Evolutionary conservation across 495 filamentous ascomycete species (phyloP).

Genomic region (Penicillium salamii): DNA sequence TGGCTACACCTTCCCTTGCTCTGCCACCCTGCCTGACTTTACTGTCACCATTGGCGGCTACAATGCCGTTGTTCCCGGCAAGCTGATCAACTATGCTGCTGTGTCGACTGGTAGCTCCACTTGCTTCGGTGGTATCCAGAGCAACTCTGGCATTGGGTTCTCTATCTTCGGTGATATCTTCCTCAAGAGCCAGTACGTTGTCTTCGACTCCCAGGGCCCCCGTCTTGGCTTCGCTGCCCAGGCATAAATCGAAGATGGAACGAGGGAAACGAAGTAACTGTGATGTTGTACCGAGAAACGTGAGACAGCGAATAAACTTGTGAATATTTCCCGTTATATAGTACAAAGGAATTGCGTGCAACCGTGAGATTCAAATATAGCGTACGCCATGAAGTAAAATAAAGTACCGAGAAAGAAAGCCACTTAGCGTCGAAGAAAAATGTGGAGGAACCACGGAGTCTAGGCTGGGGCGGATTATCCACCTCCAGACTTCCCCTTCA

Average conservation of each 20-base stretch:
- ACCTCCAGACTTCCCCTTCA: conserved; percentile 13
- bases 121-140: conserved; percentile 67
- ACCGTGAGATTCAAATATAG: not conserved
- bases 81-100: conserved; percentile 44
- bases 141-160: conserved; percentile 59
- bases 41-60: conserved; percentile 52
- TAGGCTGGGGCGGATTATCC: conserved; percentile 20
- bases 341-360: not conserved
- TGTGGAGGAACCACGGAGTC: conserved; percentile 15
- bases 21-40: conserved; percentile 58
- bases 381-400: not conserved
- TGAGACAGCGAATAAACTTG: conserved; percentile 3
- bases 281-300: conserved; percentile 6
- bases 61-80: conserved; percentile 42
- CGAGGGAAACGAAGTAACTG: not conserved
- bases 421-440: not conserved
- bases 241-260: conserved; percentile 18
- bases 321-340: conserved; percentile 17
- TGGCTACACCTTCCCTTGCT: conserved; percentile 70
- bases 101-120: conserved; percentile 39
- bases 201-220: conserved; percentile 62
- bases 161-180: conserved; percentile 76
- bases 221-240: conserved; percentile 60
- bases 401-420: not conserved
- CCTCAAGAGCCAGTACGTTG: conserved; percentile 74